phyloP scores from a whole-genome alignment of 805 yeast genomes.

The Yarrowia alimentaria region DNA sequence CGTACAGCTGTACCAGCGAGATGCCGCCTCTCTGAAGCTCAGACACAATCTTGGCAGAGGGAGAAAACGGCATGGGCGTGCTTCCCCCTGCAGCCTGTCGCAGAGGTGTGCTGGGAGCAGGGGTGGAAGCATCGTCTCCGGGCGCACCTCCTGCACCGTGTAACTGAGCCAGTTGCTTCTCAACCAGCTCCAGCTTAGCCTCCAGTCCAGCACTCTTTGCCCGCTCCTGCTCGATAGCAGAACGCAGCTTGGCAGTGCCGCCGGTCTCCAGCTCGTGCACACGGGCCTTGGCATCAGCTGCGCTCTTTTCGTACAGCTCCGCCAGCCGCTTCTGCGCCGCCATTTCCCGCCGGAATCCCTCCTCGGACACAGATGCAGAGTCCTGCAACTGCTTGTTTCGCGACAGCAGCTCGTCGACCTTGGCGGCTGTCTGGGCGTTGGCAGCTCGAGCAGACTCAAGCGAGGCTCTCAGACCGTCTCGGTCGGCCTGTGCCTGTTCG shows the following conservation, averaged over 20 bases:
- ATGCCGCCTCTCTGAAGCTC: constrained; percentile 53
- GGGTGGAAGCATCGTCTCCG: constrained; percentile 32
- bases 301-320: constrained; percentile 54
- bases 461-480: constrained; percentile 35
- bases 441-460: constrained; percentile 41
- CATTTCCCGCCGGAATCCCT: constrained; percentile 56
- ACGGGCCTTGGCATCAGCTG: constrained; percentile 52
- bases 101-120: constrained; percentile 25
- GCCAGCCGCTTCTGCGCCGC: constrained; percentile 59
- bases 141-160: constrained; percentile 25
- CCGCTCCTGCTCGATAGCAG: constrained; percentile 43
- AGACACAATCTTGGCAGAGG: constrained; percentile 58
- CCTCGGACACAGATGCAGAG: constrained; percentile 46
- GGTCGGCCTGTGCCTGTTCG: constrained; percentile 42
- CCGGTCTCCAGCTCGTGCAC: constrained; percentile 53
- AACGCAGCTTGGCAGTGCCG: constrained; percentile 44
- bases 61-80: constrained; percentile 44
- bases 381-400: constrained; percentile 51
- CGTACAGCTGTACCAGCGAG: constrained; percentile 57
- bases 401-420: constrained; percentile 46
- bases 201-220: constrained; percentile 42
- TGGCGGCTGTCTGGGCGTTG: constrained; percentile 42
- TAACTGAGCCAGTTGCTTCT: constrained; percentile 37
- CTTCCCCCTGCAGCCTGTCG: constrained; percentile 32
- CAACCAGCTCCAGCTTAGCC: constrained; percentile 46